Base-by-base conservation (phyloP, 306 rosid species). In the Hippophae rhamnoides region DNA sequence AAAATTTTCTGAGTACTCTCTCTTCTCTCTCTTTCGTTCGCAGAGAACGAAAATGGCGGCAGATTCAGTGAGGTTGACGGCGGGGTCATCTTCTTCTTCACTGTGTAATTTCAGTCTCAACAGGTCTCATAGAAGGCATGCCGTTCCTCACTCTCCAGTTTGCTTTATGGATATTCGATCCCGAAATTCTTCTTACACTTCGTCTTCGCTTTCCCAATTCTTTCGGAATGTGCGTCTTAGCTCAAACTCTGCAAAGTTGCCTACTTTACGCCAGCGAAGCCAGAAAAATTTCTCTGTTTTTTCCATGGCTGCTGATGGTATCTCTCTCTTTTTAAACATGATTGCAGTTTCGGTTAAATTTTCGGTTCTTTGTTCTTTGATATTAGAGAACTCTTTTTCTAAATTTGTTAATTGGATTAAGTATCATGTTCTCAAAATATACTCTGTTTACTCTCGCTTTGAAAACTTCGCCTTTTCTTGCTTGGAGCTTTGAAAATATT, bases 281-380 rank as follows among this genome's bases (percentile, higher is more conserved):
- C 63, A 67, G 56, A 81, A 78, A 69, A 79, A 69, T 64, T 68
- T 85, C 4, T 83, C 89, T 59, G 86, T 87, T 56, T 66, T 78
- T 46, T 87, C 98, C 58, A 85, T 87, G 95, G 78, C 95, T 13
- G 65, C 83, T 8, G 96, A 92, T 25, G 98, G 98, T 90, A 52
- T 25, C 44, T 49, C 14, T 18, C 13, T 41, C 10, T 6, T 46
- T 26, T 7, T 58, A 1, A 43, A 3, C 23, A 3, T 10, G 8
- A 56, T 63, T 31, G 54, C 31, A 10, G 4, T 54, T 23, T 3
- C 58, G 5, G 10, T 25, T 53, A n/a, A 46, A 42, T 40, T 13
- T 43, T 38, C 26, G 46, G n/a, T 38, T 56, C 14, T 3, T 43
- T 6, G n/a, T 38, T 56, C 14, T 3, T 43, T 6, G 43, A 53